Conservation (phyloP, 2,329 filamentous ascomycete species). For the Daldinia sp. region DNA sequence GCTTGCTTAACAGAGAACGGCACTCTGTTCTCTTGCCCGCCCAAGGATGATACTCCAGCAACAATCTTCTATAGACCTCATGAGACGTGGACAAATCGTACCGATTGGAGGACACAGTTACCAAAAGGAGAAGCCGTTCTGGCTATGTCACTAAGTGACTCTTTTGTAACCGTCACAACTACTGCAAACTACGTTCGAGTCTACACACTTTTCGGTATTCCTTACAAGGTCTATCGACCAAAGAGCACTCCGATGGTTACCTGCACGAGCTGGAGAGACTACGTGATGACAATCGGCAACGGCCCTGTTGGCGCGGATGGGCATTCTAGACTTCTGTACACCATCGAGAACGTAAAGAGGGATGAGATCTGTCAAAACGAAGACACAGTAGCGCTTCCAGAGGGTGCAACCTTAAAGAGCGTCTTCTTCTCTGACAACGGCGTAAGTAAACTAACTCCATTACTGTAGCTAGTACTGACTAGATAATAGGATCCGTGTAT, state of each 20-base stretch:
- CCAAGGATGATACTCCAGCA: conserved; percentile 71
- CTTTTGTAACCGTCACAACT: conserved; percentile 89
- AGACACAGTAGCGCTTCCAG: conserved; percentile 85
- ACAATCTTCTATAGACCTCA: conserved; percentile 96
- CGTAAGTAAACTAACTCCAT: conserved; percentile 58
- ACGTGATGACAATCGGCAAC: conserved; percentile 95
- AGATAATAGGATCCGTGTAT: conserved; percentile 82
- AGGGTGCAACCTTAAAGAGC: conserved; percentile 75
- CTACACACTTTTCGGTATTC: conserved; percentile 91
- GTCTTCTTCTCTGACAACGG: conserved; percentile 93
- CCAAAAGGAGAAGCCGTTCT: conserved; percentile 86
- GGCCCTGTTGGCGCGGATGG: conserved; percentile 84
- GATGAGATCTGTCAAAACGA: conserved; percentile 96
- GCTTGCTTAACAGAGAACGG: conserved; percentile 89
- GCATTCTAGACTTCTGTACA: conserved; percentile 80
- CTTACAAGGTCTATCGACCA: conserved; percentile 87
- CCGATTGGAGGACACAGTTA: conserved; percentile 90
- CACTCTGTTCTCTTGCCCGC: conserved; percentile 82
- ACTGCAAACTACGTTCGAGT: conserved; percentile 88
- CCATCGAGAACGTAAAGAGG: conserved; percentile 91
- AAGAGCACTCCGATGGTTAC: conserved; percentile 91
- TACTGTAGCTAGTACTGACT: conserved; percentile 33
- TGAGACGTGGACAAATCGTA: conserved; percentile 91
- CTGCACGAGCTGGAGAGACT: conserved; percentile 93
- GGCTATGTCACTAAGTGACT: conserved; percentile 89